Evolutionary conservation across 1,139 yeast species (phyloP), one percentile per base, ranked within the genome.

Genomic region (Debaryomycetaceae sp.): DNA sequence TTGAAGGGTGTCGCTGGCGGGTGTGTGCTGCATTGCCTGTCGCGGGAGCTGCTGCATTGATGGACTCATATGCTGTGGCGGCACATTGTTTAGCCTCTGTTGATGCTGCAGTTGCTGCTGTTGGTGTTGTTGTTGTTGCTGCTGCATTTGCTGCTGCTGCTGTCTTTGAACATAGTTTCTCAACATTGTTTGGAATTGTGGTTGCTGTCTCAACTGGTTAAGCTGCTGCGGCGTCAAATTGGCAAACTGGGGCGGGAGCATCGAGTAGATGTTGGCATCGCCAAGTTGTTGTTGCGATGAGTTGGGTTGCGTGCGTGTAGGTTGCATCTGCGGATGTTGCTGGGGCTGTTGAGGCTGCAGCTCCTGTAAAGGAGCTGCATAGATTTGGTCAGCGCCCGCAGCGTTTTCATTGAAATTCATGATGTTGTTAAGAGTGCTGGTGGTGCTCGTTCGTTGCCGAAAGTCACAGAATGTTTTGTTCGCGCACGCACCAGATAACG

Each of bases 191-290:
- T 61, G 70, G 40, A 63, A 65, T 38, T 65, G 72, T 3, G 72
- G 73, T 42, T 71, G 72, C 45, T 51, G 58, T 34, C 70, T 65
- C 42, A 72, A 56, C 37, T 71, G 66, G 39, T 70, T 71, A 24
- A 69, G 59, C 34, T 68, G 73, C 40, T 67, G 69, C 8, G 72
- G 69, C 16, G 65, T 52, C 31, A 65, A 47, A 32, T 66, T 63
- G 17, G 68, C 61, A 26, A 61, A 51, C 45, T 59, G 68, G 14
- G 61, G 71, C 11, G 65, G 72, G 27, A 58, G 54, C 51, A 54
- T 50, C 17, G 61, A 56, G 31, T 52, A 35, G 23, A 14, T 20
- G 26, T 34, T 32, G 18, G 36, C 20, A 16, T 25, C 28, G 33
- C 28, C 44, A 31, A 30, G 42, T 37, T 9, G 9, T 24, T 24